phyloP scores from a whole-genome alignment of 1,284 basidiomycete species.

The Pseudozyma tsukubaensis region DNA sequence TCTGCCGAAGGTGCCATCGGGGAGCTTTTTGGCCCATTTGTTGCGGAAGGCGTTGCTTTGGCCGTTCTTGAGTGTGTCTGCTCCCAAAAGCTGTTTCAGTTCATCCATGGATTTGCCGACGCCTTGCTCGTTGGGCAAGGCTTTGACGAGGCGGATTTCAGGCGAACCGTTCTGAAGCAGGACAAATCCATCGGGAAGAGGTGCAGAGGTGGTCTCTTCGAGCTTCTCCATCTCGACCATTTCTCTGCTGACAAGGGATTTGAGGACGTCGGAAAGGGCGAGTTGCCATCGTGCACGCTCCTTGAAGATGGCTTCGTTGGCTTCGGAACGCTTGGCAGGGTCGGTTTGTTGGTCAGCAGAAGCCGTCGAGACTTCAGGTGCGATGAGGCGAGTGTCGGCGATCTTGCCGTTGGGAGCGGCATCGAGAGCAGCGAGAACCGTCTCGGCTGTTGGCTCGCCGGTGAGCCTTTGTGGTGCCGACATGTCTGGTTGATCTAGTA shows the following conservation, averaged over 20 bases:
- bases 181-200: conserved; percentile 45
- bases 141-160: conserved; percentile 63
- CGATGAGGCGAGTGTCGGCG: conserved; percentile 53
- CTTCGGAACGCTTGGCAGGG: conserved; percentile 47
- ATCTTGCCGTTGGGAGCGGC: conserved; percentile 53
- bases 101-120: conserved; percentile 58
- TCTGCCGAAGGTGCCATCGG: conserved; percentile 85
- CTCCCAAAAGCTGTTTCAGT: conserved; percentile 61
- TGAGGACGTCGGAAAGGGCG: conserved; percentile 61
- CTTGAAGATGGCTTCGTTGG: conserved; percentile 58
- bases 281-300: conserved; percentile 66
- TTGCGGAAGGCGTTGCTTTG: conserved; percentile 97
- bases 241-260: conserved; percentile 61
- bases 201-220: conserved; percentile 54
- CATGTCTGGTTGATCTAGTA: conserved; percentile 23
- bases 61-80: conserved; percentile 72
- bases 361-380: conserved; percentile 39
- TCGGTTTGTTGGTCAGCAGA: conserved; percentile 44
- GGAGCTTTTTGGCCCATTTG: conserved; percentile 94
- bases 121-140: conserved; percentile 54
- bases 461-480: conserved; percentile 32
- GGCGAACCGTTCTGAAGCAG: conserved; percentile 59
- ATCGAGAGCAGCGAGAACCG: conserved; percentile 55
- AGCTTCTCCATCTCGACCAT: conserved; percentile 58
- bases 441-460: conserved; percentile 53